Base-by-base conservation (phyloP, 192 early-diverging fungal genomes). In the Podila horticola region DNA sequence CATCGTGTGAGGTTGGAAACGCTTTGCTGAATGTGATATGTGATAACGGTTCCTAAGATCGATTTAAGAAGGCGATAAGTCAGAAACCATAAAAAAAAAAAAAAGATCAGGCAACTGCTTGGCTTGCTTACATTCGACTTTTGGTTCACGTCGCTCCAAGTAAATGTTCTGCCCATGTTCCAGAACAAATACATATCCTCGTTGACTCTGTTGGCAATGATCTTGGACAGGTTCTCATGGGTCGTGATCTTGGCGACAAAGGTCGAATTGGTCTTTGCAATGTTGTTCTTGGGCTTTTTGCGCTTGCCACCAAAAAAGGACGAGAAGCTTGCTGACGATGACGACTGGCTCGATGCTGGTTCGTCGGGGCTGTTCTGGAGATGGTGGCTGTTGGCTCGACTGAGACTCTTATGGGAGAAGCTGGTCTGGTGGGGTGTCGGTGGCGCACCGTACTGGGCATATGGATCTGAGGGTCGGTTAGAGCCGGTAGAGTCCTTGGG, bases 1-100 rank as follows among this genome's bases (percentile, higher is more conserved):
- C 88, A 83, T 95, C 96, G 77, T 96, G 93, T 65, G 94, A 97
- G 3, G 93, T 92, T 0, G 96, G 93, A 62, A 90, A 89, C 28
- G 90, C 91, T 50, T 93, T 90, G 28, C 89, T 82, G 62, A 99
- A 91, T 45, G 91, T 84, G 7, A 97, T 84, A 10, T 91, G 88
- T 10, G 95, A 94, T 38, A 99, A 84, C 0, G 94, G 93, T 30
- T 97, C 93, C 90, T 94, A 82, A 41, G 61, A 34, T 2, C 3
- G 52, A n/a, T 36, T 36, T 24, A 24, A 22, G n/a, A 22, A 26
- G 11, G 9, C 12, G n/a, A 24, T n/a, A 22, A 5, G 20, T 24
- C 8, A 55, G 24, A 55, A 8, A 6, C 8, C n/a, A 50, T 45
- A 64, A 28, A 66, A 50, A 50, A 49, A 50, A 65, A 41, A n/a